phyloP scores from a whole-genome alignment of 139 green algal species.

The Limnomonas spitsbergensis region DNA sequence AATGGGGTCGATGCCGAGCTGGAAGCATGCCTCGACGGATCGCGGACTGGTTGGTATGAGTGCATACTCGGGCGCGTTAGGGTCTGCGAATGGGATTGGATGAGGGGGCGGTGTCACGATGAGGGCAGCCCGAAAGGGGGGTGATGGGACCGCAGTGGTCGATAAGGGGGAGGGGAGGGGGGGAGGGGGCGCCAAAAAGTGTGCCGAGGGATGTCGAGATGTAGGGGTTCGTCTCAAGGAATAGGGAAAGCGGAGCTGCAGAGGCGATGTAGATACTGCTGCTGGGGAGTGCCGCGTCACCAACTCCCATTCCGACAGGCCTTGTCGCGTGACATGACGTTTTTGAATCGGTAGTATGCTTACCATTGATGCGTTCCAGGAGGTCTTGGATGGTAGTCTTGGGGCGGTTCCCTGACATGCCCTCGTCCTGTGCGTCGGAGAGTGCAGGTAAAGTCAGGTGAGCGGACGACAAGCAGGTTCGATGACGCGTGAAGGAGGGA shows the following conservation, averaged over 20 bases:
- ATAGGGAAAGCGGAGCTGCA: no score
- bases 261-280: no score
- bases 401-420: conserved; percentile 34
- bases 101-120: neutral
- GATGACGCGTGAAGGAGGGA: no score
- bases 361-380: conserved; percentile 60
- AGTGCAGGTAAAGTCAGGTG: neutral
- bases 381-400: conserved; percentile 72
- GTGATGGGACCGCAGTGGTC: neutral
- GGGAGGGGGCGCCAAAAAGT: neutral
- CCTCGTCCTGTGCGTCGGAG: conserved; percentile 46
- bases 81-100: conserved; percentile 40
- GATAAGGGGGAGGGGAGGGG: neutral
- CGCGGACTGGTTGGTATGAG: conserved; percentile 71
- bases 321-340: no score
- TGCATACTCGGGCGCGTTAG: conserved; percentile 27
- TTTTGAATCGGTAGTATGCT: no score
- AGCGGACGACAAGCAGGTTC: neutral
- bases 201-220: neutral
- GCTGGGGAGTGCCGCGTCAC: no score
- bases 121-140: neutral
- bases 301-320: no score
- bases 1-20: conserved; percentile 76
- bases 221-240: no score
- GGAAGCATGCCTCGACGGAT: conserved; percentile 78